A percentile compares a stretch with the other conserved stretches of the same genome.
Conservation (phyloP, 2,329 filamentous ascomycete genomes). For the Monosporascus sp. region DNA sequence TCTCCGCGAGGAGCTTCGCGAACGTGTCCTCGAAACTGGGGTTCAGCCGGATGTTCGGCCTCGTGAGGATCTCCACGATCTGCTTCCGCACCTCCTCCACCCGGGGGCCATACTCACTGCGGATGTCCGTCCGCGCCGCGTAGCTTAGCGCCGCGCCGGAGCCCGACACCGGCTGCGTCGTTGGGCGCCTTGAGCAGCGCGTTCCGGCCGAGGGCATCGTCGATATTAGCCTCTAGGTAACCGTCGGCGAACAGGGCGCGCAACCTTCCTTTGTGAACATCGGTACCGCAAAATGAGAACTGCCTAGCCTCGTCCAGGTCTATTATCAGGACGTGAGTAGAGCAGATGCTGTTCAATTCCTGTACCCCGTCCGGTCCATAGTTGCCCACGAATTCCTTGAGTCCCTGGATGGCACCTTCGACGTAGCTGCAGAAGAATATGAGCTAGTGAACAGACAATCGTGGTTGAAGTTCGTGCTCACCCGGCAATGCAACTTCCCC, state of each 20-base stretch:
- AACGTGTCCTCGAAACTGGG: constrained; percentile 43
- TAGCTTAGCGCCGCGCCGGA: constrained; percentile 32
- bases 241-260: constrained; percentile 41
- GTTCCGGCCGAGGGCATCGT: constrained; percentile 29
- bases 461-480: constrained; percentile 23
- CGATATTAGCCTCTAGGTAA: constrained; percentile 41
- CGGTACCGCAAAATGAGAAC: constrained; percentile 39
- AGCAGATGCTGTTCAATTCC: constrained; percentile 44
- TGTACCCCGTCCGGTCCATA: constrained; percentile 33
- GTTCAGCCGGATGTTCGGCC: constrained; percentile 38
- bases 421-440: constrained; percentile 34
- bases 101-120: constrained; percentile 37
- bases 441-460: neutral
- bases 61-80: constrained; percentile 30
- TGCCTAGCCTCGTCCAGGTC: constrained; percentile 39
- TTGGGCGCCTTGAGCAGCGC: constrained; percentile 42
- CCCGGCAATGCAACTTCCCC: constrained; percentile 39
- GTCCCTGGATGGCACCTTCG: constrained; percentile 32
- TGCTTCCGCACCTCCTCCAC: constrained; percentile 35
- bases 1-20: constrained; percentile 32
- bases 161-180: constrained; percentile 29
- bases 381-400: constrained; percentile 33
- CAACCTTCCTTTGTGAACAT: constrained; percentile 41
- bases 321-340: constrained; percentile 39
- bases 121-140: constrained; percentile 36